phyloP scores from a whole-genome alignment of 345 rosid species.

The Lepidium africanum region DNA sequence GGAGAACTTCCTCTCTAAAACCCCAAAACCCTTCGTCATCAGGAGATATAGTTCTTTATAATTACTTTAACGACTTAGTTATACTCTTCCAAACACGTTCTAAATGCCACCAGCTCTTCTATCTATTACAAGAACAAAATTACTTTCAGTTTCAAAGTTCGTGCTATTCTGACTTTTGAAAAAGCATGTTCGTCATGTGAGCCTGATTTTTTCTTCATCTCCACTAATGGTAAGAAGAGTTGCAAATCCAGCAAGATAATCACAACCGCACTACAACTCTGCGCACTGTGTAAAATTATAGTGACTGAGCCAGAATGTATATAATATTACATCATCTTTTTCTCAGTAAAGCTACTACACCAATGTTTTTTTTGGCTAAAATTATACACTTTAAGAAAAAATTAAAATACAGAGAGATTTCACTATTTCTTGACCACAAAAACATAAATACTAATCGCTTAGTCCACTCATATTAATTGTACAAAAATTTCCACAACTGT shows the following conservation, averaged over 20 bases:
- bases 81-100: not conserved
- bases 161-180: constrained; percentile 35
- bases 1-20: constrained; percentile 79
- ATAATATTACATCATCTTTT: too few relatives aligned
- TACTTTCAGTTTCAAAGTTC: not conserved
- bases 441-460: too few relatives aligned
- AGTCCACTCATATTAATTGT: too few relatives aligned
- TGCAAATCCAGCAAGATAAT: not conserved
- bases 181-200: not conserved
- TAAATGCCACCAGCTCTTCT: too few relatives aligned
- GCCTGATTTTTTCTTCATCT: not conserved
- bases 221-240: constrained; percentile 28
- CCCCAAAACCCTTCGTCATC: constrained; percentile 19
- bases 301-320: too few relatives aligned
- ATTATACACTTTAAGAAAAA: too few relatives aligned
- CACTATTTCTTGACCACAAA: too few relatives aligned
- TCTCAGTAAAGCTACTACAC: too few relatives aligned
- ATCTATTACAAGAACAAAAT: not conserved
- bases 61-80: not conserved
- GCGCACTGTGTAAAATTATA: too few relatives aligned
- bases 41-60: not conserved
- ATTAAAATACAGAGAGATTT: too few relatives aligned
- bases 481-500: too few relatives aligned
- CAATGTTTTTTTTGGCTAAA: too few relatives aligned
- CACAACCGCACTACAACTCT: not conserved